These are phyloP conservation scores for Auricularia heimuer DNA, from an alignment of 768 basidiomycete species.

Conservation along the genomic window DNA sequence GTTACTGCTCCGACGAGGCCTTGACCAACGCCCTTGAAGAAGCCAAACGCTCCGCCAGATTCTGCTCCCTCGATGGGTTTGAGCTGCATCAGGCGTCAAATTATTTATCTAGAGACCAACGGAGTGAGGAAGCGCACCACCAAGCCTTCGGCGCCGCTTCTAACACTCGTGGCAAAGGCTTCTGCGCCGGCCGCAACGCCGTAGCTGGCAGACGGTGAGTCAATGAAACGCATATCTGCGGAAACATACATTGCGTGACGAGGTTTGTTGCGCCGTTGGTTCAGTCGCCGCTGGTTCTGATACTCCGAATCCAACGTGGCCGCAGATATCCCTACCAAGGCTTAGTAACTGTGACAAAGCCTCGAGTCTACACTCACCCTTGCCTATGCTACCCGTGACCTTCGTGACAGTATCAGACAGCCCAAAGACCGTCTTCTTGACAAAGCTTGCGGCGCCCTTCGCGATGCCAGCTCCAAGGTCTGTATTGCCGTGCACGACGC, in stretches of 20 bases:
- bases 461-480: constrained; percentile 92
- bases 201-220: constrained; percentile 44
- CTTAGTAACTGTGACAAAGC: background rate
- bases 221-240: background rate
- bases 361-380: constrained; percentile 43
- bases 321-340: constrained; percentile 69
- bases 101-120: background rate
- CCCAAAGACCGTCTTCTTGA: constrained; percentile 98
- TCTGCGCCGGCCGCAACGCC: constrained; percentile 94
- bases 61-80: constrained; percentile 98
- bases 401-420: constrained; percentile 95
- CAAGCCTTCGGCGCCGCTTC: constrained; percentile 93
- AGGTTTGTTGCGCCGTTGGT: constrained; percentile 86
- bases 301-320: constrained; percentile 96
- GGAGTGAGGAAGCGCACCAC: constrained; percentile 40
- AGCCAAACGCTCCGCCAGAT: constrained; percentile 84
- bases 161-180: constrained; percentile 86
- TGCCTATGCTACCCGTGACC: constrained; percentile 93
- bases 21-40: constrained; percentile 97
- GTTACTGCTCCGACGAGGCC: constrained; percentile 95
- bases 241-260: constrained; percentile 76
- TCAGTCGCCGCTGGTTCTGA: constrained; percentile 80
- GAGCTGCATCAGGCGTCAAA: constrained; percentile 40
- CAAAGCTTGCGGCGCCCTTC: constrained; percentile 95
- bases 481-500: constrained; percentile 89